Base-by-base conservation (phyloP, 495 filamentous ascomycete genomes). In the Daldinia childiae region DNA sequence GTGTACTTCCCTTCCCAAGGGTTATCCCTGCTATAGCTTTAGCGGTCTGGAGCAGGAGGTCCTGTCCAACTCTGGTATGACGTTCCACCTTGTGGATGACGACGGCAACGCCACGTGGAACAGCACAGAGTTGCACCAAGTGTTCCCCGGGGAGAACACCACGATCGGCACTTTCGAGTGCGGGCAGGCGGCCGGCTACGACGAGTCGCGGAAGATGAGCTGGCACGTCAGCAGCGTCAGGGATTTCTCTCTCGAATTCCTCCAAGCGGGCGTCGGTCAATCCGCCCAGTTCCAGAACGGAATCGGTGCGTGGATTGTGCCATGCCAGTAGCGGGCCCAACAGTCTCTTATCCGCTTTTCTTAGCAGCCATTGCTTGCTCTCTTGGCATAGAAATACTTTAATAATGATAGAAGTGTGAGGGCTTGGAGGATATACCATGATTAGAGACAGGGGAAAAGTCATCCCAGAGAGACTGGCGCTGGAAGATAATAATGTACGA, bases 31-130 rank as follows among this genome's bases (percentile, higher is more conserved):
- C 59, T 77, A 73, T 39, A 64, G 52, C 45, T 75, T 75, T 41
- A 77, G 69, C 39, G 75, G 75, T n/a, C 11, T 77, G 24, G 75
- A 75, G 45, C 75, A 75, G 56, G 73, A 77, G 38, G 54, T 71
- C 27, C 66, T 73, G 1, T 27, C 73, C 7, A 64, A 73, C 17
- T 77, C 75, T 14, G 75, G 75, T 3, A 77, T 77, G 75, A 66
- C 65, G 24, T 73, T 77, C 58, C 48, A 73, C 36, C 75, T 77
- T 34, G 38, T 68, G 43, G 8, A 63, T 2, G 75, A 75, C 21
- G 66, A 71, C 24, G 69, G 61, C 15, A 36, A 58, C 12, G 70
- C 67, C 3, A 4, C 39, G 11, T 77, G 75, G 75, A 77, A 77
- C 32, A 62, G 45, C 57, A 73, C 63, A 7, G 54, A 64, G 26